A percentile compares a stretch with the other conserved stretches of the same genome.
These are phyloP conservation scores for Elaphomyces granulatus DNA, from an alignment of 495 filamentous ascomycete species.

Conservation along the genomic window DNA sequence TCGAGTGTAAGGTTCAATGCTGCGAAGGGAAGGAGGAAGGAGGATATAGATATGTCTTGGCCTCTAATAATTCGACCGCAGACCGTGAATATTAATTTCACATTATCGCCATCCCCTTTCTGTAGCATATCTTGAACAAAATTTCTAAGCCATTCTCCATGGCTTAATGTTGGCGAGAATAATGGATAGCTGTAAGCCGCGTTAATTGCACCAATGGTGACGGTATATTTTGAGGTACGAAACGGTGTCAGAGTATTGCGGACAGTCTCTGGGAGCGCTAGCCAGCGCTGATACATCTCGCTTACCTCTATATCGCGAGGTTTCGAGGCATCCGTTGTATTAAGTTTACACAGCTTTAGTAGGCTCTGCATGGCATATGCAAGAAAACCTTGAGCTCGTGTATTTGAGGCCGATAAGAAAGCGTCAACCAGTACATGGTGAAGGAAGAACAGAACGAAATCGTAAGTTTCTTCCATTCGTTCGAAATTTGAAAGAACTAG, in stretches of 20 bases:
- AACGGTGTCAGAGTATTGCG: constrained; percentile 76
- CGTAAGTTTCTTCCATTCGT: constrained; percentile 59
- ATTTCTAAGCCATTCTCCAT: constrained; percentile 64
- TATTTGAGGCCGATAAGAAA: constrained; percentile 77
- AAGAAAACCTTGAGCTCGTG: constrained; percentile 74
- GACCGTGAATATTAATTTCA: constrained; percentile 59
- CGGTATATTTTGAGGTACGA: constrained; percentile 60
- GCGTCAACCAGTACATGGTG: constrained; percentile 79
- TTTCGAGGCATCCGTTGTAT: constrained; percentile 38
- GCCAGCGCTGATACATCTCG: constrained; percentile 56
- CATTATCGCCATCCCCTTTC: constrained; percentile 45
- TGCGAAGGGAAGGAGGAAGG: constrained; percentile 75
- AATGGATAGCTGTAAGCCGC: constrained; percentile 57
- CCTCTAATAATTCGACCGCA: constrained; percentile 65
- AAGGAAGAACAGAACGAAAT: constrained; percentile 74
- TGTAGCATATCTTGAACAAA: constrained; percentile 73
- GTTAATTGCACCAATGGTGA: constrained; percentile 41
- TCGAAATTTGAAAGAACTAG: constrained; percentile 78
- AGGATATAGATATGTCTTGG: constrained; percentile 68
- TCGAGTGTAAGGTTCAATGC: constrained; percentile 64
- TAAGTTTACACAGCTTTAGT: constrained; percentile 58
- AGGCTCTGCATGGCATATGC: constrained; percentile 90
- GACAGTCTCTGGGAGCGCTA: constrained; percentile 53
- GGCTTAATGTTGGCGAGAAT: constrained; percentile 45
- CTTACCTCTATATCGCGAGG: constrained; percentile 37